Percentiles rank a stretch among this genome's conserved stretches.
Conservation (phyloP, 331 rosid species). For the Quercus tomentella region DNA sequence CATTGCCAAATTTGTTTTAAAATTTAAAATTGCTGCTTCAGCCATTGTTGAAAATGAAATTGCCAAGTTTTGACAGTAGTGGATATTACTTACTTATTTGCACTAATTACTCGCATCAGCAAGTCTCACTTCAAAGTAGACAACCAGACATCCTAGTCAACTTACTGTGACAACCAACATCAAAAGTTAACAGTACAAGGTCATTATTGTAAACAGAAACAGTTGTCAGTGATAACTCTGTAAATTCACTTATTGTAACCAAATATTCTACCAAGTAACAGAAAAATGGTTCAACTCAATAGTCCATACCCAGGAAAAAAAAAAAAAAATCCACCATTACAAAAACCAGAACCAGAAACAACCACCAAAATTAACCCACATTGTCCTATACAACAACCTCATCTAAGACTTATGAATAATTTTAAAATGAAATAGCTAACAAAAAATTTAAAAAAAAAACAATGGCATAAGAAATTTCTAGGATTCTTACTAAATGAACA, state of each 20-base stretch:
- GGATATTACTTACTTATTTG: not conserved
- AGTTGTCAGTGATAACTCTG: not conserved
- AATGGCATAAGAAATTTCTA: slow-evolving; percentile 16
- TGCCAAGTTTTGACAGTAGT: not conserved
- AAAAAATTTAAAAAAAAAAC: slow-evolving; percentile 14
- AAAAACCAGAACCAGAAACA: not conserved
- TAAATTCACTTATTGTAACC: not conserved
- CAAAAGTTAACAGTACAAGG: not conserved
- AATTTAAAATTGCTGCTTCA: not conserved
- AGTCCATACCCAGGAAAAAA: not conserved
- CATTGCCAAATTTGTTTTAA: not conserved
- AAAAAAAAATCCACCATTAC: not conserved
- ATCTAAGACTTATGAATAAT: slow-evolving; percentile 8
- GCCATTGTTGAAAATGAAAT: not conserved
- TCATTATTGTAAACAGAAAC: not conserved
- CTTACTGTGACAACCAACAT: not conserved
- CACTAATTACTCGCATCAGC: not conserved
- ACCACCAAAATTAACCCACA: not conserved
- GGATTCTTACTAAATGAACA: slow-evolving; percentile 22
- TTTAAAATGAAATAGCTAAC: not conserved
- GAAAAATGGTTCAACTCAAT: not conserved
- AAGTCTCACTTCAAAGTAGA: not conserved
- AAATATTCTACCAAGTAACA: not conserved
- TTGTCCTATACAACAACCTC: slow-evolving; percentile 16
- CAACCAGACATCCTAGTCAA: not conserved